Evolutionary conservation across 805 yeast genomes (phyloP), one percentile per base, ranked within the genome.

Genomic region (Priceomyces castillae): DNA sequence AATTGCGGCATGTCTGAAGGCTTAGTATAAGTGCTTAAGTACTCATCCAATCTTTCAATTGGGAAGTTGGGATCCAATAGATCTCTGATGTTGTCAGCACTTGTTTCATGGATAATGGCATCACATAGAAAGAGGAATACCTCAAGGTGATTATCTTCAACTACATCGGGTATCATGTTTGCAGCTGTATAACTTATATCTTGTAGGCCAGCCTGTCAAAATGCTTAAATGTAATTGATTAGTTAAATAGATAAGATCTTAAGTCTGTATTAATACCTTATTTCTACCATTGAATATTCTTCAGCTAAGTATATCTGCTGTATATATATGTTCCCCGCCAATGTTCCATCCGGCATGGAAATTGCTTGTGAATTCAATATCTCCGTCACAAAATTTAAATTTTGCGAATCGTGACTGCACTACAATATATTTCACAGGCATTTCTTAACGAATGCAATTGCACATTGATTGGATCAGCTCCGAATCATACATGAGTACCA

Each of bases 1-100:
- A 62, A 58, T 10, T 51, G 52, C 1, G 71, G 69, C 3, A 57
- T 46, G 19, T 58, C 54, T 3, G 71, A 62, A 1, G 72, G 71
- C 35, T 51, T 56, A 15, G 53, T 46, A 28, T 35, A 54, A 7
- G 58, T 49, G 20, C 46, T 39, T 19, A 63, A 45, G 40, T 69
- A 69, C 31, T 65, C 66, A 1, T 60, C 57, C 11, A 67, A 42
- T 39, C 55, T 59, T 5, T 58, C 63, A 25, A 44, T 42, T 3
- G 66, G 59, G 38, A 69, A 59, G n/a, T 46, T 47, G 2, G 51
- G 49, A 30, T 52, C 52, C 19, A 69, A 49, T 36, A 46, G 52
- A 1, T 63, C 61, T 34, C 46, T 53, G 22, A 69, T 49, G 12
- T 40, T 42, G 1, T 61, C 64, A 3, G 67, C 61, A 3, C 59